Base-by-base conservation (phyloP, 2,329 filamentous ascomycete genomes). In the Diplodia intermedia region DNA sequence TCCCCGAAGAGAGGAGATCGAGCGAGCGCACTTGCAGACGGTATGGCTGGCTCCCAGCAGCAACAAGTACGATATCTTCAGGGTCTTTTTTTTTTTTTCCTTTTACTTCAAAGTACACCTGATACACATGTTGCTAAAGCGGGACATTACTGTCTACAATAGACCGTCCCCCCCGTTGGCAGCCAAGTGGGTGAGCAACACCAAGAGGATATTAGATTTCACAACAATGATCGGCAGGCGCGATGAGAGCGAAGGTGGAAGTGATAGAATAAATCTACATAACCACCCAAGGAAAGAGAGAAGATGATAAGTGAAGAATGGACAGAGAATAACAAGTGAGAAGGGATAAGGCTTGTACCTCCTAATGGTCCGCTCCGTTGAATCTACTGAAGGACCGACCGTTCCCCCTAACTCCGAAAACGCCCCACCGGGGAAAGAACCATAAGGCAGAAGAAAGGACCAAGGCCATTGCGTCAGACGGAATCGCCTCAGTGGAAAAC, bases 231-330 rank as follows among this genome's bases (percentile, higher is more conserved):
- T 47, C 18, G 8, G 36, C 14, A 5, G 29, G 14, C 26, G 11
- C 15, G 29, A 55, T 9, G 29, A n/a, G 52, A n/a, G 26, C 2
- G 11, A n/a, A 33, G 52, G 15, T 29, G 23, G n/a, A 18, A 60
- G 26, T 38, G 31, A 60, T 23, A 29, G 40, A 29, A 47, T 47
- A 33, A 31, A 31, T 47, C 38, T 60, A 60, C 38, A 60, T 60
- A 31, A 18, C 23, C n/a, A 47, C 36, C 23, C 18, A 49, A 15
- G 50, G 31, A 56, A 56, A 18, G n/a, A 54, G 7, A 60, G 55
- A 18, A 29, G 31, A 40, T 20, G 31, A 40, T 20, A 18, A 20
- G n/a, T 43, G 38, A 43, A 14, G 31, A 52, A n/a, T 20, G 31
- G 31, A 65, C n/a, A 33, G 20, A 47, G n/a, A 53, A 40, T 26